phyloP scores from a whole-genome alignment of 2,329 filamentous ascomycete species.

The Alternaria brassicicola region DNA sequence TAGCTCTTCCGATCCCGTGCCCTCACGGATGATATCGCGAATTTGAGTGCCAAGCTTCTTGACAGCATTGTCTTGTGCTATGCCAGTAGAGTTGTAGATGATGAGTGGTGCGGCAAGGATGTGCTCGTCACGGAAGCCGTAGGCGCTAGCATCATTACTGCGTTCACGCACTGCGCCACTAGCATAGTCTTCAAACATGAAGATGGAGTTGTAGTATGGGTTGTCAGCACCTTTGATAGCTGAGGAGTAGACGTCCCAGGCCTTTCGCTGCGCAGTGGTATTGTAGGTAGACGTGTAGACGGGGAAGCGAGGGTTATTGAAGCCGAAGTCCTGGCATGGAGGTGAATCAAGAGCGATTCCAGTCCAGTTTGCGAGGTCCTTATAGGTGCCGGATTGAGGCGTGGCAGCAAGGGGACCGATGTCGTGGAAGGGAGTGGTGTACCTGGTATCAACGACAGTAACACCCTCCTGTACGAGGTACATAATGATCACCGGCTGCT shows the following conservation, averaged over 20 bases:
- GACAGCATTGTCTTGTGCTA: slow-evolving; percentile 16
- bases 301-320: slow-evolving; percentile 34
- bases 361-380: slow-evolving; percentile 31
- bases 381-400: slow-evolving; percentile 26
- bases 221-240: slow-evolving; percentile 35
- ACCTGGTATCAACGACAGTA: slow-evolving; percentile 22
- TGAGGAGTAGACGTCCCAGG: slow-evolving; percentile 49
- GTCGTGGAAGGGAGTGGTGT: slow-evolving; percentile 30
- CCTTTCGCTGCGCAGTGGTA: slow-evolving; percentile 42
- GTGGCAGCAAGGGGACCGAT: slow-evolving; percentile 20
- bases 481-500: slow-evolving; percentile 18
- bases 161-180: slow-evolving; percentile 49
- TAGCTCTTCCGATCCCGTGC: slow-evolving; percentile 26
- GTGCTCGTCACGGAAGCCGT: slow-evolving; percentile 51
- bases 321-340: slow-evolving; percentile 35
- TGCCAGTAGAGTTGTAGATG: slow-evolving; percentile 22
- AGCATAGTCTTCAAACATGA: slow-evolving; percentile 65
- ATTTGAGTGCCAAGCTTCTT: slow-evolving; percentile 23
- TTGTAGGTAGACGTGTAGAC: slow-evolving; percentile 42
- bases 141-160: neutral
- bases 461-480: slow-evolving; percentile 37
- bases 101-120: slow-evolving; percentile 30
- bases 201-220: slow-evolving; percentile 49
- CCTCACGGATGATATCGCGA: slow-evolving; percentile 26
- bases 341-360: slow-evolving; percentile 30